Evolutionary conservation across 2,329 filamentous ascomycete species (phyloP).

Genomic region (Aureobasidium sp.): DNA sequence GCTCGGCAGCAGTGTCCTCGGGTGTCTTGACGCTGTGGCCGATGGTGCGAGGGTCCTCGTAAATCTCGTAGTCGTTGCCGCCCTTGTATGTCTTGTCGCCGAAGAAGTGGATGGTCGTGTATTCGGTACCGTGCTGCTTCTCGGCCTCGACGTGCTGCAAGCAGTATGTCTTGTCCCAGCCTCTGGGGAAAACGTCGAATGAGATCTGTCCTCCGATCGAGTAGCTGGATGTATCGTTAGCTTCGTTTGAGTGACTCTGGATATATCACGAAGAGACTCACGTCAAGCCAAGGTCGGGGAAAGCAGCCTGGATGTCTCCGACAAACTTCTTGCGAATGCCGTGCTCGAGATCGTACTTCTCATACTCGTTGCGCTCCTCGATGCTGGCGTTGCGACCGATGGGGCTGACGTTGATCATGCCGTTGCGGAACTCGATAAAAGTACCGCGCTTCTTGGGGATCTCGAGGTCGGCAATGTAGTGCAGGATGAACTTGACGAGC

Average conservation of each 20-base stretch:
- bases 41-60: constrained; percentile 66
- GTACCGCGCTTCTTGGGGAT: constrained; percentile 76
- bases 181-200: constrained; percentile 92
- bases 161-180: constrained; percentile 99
- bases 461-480: constrained; percentile 77
- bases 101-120: constrained; percentile 92
- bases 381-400: constrained; percentile 78
- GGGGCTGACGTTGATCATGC: constrained; percentile 82
- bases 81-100: constrained; percentile 89
- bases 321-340: constrained; percentile 72
- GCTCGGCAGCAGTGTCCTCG: constrained; percentile 68
- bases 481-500: constrained; percentile 66
- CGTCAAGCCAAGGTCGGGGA: constrained; percentile 77
- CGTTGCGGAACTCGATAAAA: constrained; percentile 82
- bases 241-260: not conserved
- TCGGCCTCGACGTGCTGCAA: constrained; percentile 78
- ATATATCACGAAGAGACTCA: constrained; percentile 39
- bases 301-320: constrained; percentile 65
- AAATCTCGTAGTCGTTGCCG: constrained; percentile 96
- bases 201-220: constrained; percentile 96
- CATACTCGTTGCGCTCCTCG: constrained; percentile 73
- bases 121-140: constrained; percentile 56
- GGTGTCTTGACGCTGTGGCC: constrained; percentile 78
- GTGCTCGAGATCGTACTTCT: constrained; percentile 70
- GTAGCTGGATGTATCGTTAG: constrained; percentile 47